These are phyloP conservation scores for Diaporthe ilicicola DNA, from an alignment of 2,329 filamentous ascomycete genomes.

Conservation along the genomic window DNA sequence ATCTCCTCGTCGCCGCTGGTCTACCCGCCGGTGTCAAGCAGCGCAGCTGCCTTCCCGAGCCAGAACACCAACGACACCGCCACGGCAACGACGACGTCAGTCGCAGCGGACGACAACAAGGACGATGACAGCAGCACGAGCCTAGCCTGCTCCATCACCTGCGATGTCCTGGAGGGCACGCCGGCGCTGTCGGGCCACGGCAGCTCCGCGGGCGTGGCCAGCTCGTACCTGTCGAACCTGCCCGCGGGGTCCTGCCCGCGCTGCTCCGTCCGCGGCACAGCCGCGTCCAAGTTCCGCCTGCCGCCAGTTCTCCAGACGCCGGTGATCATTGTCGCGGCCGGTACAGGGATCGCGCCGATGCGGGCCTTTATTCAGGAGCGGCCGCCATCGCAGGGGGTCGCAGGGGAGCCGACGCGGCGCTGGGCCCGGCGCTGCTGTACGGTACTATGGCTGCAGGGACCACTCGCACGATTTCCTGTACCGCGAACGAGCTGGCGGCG, in stretches of 20 bases:
- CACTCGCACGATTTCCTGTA: conserved; percentile 46
- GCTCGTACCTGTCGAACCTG: conserved; percentile 54
- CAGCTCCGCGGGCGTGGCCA: conserved; percentile 53
- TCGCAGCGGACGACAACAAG: no score
- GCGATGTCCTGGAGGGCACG: conserved; percentile 59
- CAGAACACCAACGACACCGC: conserved; percentile 1
- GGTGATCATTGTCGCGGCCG: conserved; percentile 59
- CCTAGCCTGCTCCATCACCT: conserved; percentile 54
- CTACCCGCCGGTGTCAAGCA: conserved; percentile 52
- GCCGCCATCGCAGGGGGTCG: conserved; percentile 45
- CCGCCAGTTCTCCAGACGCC: conserved; percentile 51
- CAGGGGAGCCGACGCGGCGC: neutral
- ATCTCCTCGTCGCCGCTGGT: conserved; percentile 64
- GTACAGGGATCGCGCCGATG: conserved; percentile 58
- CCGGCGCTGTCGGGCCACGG: conserved; percentile 49
- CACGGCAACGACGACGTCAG: neutral
- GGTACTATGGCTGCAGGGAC: conserved; percentile 52
- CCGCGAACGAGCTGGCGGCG: conserved; percentile 37
- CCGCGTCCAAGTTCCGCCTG: conserved; percentile 53
- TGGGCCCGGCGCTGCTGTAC: conserved; percentile 51
- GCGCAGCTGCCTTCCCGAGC: neutral
- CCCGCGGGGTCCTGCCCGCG: neutral
- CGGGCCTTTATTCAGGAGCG: conserved; percentile 48
- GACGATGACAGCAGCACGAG: neutral
- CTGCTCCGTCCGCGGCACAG: conserved; percentile 12